Evolutionary conservation across 1,139 yeast genomes (phyloP), one percentile per base, ranked within the genome.

Genomic region (Yamadazyma membranifaciens): DNA sequence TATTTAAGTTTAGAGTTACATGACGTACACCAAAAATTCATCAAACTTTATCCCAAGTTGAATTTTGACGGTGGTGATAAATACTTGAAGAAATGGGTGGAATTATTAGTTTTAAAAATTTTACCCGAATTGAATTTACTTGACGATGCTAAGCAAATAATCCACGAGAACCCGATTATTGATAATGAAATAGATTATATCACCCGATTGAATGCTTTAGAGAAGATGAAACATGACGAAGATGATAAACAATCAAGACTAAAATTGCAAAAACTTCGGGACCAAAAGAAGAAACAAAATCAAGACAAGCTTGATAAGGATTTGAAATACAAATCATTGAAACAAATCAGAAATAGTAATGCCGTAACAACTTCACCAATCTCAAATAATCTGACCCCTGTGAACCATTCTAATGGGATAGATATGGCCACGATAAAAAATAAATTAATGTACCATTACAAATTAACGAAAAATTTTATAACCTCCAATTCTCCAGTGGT

Each of bases 71-170:
- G 31, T 20, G 44, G 48, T 2, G 65, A 60, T 36, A 52, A 46
- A 30, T 59, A 55, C 40, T 42, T 54, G 30, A 49, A 45, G 22
- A 59, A 62, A 36, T 51, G 69, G 36, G 44, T 62, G 9, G 68
- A 69, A 33, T 57, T 69, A 45, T 63, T 61, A 40, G 61, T 65
- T 7, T 65, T 63, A 48, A 68, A 69, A 45, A 60, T 69, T 1
- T 57, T 69, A 34, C 72, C 74, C 1, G 58, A 58, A 4, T 47
- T 55, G 29, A 59, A 60, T 27, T 47, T 55, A 30, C 61, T 55
- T 38, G 55, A 54, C 2, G 62, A 64, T 33, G 67, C 75, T 1
- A 52, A 45, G 31, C 44, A 42, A 27, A 52, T 69, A 11, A 54
- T 67, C 10, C 48, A 52, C 12, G 55, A 53, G 26, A 60, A 61